These are phyloP conservation scores for Globisporangium spinosum DNA, from an alignment of 352 stramenopile species.

Conservation along the genomic window DNA sequence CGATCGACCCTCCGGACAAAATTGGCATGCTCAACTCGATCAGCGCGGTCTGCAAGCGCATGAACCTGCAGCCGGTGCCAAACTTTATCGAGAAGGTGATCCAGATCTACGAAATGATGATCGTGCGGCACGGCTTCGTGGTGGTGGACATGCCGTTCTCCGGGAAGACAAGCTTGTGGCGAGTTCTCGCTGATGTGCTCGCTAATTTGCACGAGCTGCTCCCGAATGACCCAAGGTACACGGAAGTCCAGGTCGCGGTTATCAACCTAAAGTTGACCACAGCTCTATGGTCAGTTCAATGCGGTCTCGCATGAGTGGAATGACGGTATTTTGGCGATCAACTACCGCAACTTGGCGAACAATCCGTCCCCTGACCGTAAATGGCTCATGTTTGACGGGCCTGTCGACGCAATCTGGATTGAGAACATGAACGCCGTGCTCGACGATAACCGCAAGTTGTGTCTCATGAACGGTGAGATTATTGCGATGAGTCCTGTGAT, in stretches of 20 bases:
- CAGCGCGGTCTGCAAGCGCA: constrained; percentile 69
- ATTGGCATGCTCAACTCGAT: constrained; percentile 85
- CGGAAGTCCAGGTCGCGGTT: constrained; percentile 66
- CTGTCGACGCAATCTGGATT: constrained; percentile 93
- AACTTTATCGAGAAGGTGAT: constrained; percentile 93
- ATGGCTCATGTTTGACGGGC: constrained; percentile 93
- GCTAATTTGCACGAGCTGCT: constrained; percentile 66
- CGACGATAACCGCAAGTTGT: constrained; percentile 94
- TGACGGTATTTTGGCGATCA: constrained; percentile 92
- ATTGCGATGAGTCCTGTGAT: constrained; percentile 93
- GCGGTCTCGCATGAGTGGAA: constrained; percentile 94
- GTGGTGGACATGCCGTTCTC: constrained; percentile 93
- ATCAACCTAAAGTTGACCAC: constrained; percentile 95
- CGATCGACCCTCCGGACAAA: constrained; percentile 86
- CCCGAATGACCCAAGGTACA: constrained; percentile 67
- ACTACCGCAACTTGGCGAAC: constrained; percentile 85
- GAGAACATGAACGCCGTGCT: constrained; percentile 96
- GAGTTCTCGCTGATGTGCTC: constrained; percentile 89
- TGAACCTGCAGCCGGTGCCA: constrained; percentile 80
- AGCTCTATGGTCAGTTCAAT: constrained; percentile 94
- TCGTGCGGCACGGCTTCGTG: constrained; percentile 95
- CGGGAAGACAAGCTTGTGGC: constrained; percentile 90
- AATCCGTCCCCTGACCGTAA: constrained; percentile 78
- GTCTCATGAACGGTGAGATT: constrained; percentile 92
- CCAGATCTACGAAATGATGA: constrained; percentile 97